Conservation (phyloP, 768 basidiomycete genomes). For the Lanmaoa pseudosensibilis region DNA sequence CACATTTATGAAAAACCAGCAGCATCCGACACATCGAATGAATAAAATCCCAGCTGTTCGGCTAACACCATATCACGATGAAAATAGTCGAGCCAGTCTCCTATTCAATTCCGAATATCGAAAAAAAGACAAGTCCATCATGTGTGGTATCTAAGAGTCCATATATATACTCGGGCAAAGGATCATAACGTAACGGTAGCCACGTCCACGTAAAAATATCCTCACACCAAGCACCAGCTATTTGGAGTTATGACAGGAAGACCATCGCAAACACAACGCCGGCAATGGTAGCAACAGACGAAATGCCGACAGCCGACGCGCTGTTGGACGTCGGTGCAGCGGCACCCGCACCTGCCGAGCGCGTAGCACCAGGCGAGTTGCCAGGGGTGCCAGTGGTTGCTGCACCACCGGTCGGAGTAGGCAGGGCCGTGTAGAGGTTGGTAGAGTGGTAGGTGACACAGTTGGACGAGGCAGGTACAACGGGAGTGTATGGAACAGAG, state of each 20-base stretch:
- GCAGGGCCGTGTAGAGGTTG: constrained; percentile 35
- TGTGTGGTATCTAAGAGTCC: background rate
- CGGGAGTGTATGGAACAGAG: constrained; percentile 44
- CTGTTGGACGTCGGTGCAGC: constrained; percentile 17
- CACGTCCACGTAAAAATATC: background rate
- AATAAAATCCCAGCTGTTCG: too few relatives aligned
- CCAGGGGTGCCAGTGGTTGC: background rate
- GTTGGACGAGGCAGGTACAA: constrained; percentile 42
- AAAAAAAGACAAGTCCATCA: background rate
- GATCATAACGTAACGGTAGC: background rate
- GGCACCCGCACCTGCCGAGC: constrained; percentile 15
- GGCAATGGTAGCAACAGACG: constrained; percentile 30
- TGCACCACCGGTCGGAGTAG: constrained; percentile 10
- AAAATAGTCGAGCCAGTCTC: background rate
- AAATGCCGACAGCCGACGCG: constrained; percentile 27
- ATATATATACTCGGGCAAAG: background rate
- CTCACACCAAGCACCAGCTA: background rate
- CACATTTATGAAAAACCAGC: too few relatives aligned
- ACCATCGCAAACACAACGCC: constrained; percentile 37
- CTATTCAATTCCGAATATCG: background rate
- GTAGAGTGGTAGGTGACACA: constrained; percentile 40
- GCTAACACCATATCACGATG: too few relatives aligned
- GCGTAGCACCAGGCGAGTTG: constrained; percentile 10
- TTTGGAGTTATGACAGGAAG: constrained; percentile 32
- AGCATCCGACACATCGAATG: too few relatives aligned